These are phyloP conservation scores for Salix purpurea DNA, from an alignment of 345 rosid species.

Conservation along the genomic window DNA sequence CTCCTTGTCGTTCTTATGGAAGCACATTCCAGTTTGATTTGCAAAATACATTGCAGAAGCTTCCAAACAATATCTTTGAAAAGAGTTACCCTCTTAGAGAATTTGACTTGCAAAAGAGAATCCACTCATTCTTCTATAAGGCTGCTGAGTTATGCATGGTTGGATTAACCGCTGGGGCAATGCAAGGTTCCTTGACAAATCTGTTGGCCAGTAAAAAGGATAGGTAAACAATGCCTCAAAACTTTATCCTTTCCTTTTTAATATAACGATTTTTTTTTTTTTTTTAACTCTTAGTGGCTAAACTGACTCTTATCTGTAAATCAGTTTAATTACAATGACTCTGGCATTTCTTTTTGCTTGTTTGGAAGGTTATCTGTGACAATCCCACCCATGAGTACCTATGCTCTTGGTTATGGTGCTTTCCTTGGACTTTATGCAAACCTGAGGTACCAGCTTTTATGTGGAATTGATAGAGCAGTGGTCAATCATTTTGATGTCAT, in stretches of 20 bases:
- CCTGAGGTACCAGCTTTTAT: constrained; percentile 73
- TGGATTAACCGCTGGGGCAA: constrained; percentile 72
- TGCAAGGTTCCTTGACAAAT: constrained; percentile 78
- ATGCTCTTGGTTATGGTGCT: constrained; percentile 82
- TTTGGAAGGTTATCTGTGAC: constrained; percentile 71
- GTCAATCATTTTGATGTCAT: constrained; percentile 85
- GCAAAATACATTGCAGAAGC: constrained; percentile 92
- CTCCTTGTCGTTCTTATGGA: constrained; percentile 94
- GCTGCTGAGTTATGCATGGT: constrained; percentile 82
- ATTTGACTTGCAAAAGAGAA: constrained; percentile 79
- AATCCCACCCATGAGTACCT: constrained; percentile 58
- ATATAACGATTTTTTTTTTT: background rate
- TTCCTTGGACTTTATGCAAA: constrained; percentile 86
- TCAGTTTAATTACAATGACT: background rate
- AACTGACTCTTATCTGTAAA: background rate
- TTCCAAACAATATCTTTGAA: constrained; percentile 92
- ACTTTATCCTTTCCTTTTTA: background rate
- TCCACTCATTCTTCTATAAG: constrained; percentile 80
- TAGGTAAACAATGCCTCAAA: constrained; percentile 37
- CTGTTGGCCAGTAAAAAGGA: constrained; percentile 62
- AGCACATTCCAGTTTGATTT: constrained; percentile 81
- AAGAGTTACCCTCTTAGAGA: constrained; percentile 86
- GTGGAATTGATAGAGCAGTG: constrained; percentile 72
- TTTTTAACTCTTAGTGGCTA: background rate
- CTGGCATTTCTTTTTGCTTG: background rate